Base-by-base conservation (phyloP, 2,329 filamentous ascomycete species). In the Geosmithia putterillii region DNA sequence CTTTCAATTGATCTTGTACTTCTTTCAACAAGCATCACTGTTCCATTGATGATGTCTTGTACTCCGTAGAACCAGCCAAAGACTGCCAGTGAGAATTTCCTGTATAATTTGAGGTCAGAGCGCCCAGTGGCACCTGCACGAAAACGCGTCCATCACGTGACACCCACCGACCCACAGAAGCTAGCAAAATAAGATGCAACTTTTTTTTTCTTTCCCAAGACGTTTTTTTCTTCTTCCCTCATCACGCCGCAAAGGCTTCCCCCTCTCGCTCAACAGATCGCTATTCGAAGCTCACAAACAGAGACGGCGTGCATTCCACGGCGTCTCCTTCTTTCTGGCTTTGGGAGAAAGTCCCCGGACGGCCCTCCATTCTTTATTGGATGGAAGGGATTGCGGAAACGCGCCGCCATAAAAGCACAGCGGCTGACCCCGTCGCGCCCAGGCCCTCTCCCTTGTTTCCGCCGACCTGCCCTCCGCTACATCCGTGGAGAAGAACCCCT, bases 311-410 rank as follows among this genome's bases (percentile, higher is more conserved):
- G 28, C 15, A 32, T 12, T 12, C 48, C 40, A 50, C 49, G 54
- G 54, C 56, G 52, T 63, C 52, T 66, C 59, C 60, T 57, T 51
- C 59, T 55, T 48, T 41, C 49, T 57, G 53, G 89, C 89, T 95
- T 95, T 92, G 88, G 90, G 90, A 95, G 90, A 96, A 96, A 96
- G 90, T 96, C 90, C 90, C 90, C 90, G 90, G 90, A 95, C 89
- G 75, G 74, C 73, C 69, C 64, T 54, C 58, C 60, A 14, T 32
- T 32, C 10, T 12, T 32, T 14, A 25, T 42, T 21, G 18, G 25
- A 10, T 38, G 14, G 5, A 52, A 45, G 51, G 58, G 57, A 56
- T 57, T 76, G 89, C 87, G 86, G 87, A 94, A 94, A 95, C 86
- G 87, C 89, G 86, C 87, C 89, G 89, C 88, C 90, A 94, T 89